Evolutionary conservation across 805 yeast genomes (phyloP).

Genomic region (Jamesozyma gamospora): DNA sequence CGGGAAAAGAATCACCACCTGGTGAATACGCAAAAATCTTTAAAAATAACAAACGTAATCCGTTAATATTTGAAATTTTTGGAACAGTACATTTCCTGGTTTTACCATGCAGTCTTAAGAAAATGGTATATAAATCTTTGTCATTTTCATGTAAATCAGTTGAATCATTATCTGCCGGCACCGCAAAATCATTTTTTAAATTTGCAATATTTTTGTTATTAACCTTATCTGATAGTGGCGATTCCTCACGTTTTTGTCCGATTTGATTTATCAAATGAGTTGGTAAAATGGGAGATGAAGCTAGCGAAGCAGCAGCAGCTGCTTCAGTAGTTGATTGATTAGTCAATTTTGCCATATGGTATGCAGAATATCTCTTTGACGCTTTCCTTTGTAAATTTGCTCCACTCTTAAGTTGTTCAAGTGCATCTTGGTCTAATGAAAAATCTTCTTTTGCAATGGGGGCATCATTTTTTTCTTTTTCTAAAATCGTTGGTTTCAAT

Average conservation of each 20-base stretch:
- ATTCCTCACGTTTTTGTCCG: not conserved
- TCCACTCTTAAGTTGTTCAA: constrained; percentile 69
- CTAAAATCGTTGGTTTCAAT: not conserved
- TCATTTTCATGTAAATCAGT: not conserved
- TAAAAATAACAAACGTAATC: constrained; percentile 62
- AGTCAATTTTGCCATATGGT: constrained; percentile 73
- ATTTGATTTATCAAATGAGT: not conserved
- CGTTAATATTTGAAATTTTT: constrained; percentile 29
- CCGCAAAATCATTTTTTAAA: not conserved
- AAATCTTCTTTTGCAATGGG: constrained; percentile 5
- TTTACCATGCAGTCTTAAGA: constrained; percentile 40
- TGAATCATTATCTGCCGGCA: not conserved
- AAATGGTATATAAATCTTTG: constrained; percentile 26
- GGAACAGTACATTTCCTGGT: constrained; percentile 42
- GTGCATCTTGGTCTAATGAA: constrained; percentile 41
- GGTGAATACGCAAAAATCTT: constrained; percentile 84
- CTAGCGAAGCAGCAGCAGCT: constrained; percentile 15
- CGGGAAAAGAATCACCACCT: constrained; percentile 61
- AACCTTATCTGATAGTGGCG: not conserved
- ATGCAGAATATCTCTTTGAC: constrained; percentile 86
- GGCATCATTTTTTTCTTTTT: not conserved
- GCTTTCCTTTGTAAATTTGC: constrained; percentile 85
- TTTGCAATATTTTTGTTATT: not conserved
- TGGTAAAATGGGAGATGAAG: constrained; percentile 4
- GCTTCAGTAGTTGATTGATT: constrained; percentile 32